Conservation (phyloP, 2,329 filamentous ascomycete genomes). For the Graphiopsis chlorocephala region DNA sequence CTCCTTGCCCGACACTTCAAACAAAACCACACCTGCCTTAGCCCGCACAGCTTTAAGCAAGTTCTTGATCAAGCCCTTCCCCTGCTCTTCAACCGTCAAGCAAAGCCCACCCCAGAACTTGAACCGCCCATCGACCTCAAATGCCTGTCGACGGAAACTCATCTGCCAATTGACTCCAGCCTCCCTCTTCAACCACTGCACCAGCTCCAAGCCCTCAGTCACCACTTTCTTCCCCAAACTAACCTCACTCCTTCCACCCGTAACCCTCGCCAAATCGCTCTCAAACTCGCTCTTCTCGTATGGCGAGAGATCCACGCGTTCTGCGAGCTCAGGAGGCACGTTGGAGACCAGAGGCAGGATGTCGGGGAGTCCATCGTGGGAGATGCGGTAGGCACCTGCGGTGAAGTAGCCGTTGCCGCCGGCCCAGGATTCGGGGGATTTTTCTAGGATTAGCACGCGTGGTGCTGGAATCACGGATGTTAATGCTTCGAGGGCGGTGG, state of each 20-base stretch:
- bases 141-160: constrained; percentile 65
- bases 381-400: constrained; percentile 61
- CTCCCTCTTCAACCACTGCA: constrained; percentile 31
- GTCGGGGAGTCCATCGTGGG: constrained; percentile 55
- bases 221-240: constrained; percentile 51
- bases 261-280: constrained; percentile 57
- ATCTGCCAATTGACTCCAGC: constrained; percentile 42
- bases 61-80: constrained; percentile 57
- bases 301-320: constrained; percentile 56
- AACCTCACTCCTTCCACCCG: constrained; percentile 52
- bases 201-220: constrained; percentile 27
- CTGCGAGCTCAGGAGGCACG: constrained; percentile 45
- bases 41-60: constrained; percentile 44
- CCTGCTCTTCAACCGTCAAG: constrained; percentile 55
- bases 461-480: constrained; percentile 16
- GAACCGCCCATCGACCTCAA: constrained; percentile 57
- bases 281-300: constrained; percentile 57
- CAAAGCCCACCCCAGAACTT: constrained; percentile 67
- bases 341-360: constrained; percentile 63
- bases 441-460: constrained; percentile 57
- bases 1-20: constrained; percentile 46
- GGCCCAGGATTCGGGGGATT: constrained; percentile 56
- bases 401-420: constrained; percentile 67
- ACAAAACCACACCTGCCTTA: constrained; percentile 47
- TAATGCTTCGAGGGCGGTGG: constrained; percentile 56